These are phyloP conservation scores for Pleurozium schreberi DNA, from an alignment of 225 moss, liverwort and hornwort genomes.

Conservation along the genomic window DNA sequence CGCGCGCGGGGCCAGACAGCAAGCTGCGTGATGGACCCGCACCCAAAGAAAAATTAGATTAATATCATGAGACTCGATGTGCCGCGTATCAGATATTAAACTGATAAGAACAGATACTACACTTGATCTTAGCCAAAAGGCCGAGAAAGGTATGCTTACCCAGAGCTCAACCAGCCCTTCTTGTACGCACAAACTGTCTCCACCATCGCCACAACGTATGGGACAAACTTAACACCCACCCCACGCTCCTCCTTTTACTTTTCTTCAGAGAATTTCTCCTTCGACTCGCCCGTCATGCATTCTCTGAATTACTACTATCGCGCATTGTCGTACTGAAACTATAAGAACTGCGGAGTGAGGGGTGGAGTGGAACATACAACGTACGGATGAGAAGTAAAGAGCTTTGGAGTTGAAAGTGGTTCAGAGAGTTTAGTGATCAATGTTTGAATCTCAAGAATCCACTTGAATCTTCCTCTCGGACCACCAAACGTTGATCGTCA, in stretches of 20 bases:
- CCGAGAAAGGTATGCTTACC: conserved; percentile 10
- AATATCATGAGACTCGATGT: conserved; percentile 53
- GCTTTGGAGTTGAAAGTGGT: not conserved
- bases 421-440: not conserved
- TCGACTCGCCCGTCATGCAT: not conserved
- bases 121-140: conserved; percentile 70
- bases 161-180: accelerated
- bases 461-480: not conserved
- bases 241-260: not conserved
- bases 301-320: not conserved
- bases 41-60: conserved; percentile 47
- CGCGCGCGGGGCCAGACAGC: not conserved
- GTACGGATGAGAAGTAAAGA: not conserved
- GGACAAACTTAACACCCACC: accelerated
- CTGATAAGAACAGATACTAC: conserved; percentile 79
- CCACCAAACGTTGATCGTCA: not conserved
- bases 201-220: not conserved
- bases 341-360: not conserved
- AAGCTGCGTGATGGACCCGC: not conserved
- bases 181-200: not conserved
- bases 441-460: not conserved
- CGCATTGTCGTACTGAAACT: not conserved
- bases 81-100: conserved; percentile 64
- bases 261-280: not conserved
- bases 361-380: not conserved